Conservation (phyloP, 179 eudicot species). For the Pouteria campechiana region DNA sequence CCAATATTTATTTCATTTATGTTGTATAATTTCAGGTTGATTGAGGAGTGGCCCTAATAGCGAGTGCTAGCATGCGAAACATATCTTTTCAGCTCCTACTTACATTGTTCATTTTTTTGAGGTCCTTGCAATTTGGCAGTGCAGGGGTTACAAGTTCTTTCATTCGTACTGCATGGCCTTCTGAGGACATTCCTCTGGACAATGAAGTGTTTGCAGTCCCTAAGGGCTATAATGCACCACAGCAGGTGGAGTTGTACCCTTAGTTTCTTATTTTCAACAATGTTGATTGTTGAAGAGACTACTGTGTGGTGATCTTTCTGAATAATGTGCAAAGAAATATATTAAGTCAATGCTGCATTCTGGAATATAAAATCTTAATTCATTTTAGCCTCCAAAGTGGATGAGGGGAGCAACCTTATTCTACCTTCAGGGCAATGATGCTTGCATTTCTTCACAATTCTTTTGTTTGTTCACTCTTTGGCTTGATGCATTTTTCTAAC, state of each 20-base stretch:
- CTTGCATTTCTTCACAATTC: too few relatives aligned
- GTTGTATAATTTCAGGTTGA: too few relatives aligned
- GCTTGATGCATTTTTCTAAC: too few relatives aligned
- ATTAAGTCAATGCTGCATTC: too few relatives aligned
- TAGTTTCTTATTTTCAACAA: not conserved
- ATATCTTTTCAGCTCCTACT: slow-evolving; percentile 26
- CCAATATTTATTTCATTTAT: too few relatives aligned
- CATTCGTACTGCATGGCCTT: slow-evolving; percentile 70
- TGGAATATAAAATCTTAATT: too few relatives aligned
- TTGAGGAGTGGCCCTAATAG: slow-evolving; percentile 2
- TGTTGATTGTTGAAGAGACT: not conserved
- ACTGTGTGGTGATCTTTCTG: not conserved
- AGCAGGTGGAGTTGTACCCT: slow-evolving; percentile 68
- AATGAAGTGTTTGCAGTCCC: slow-evolving; percentile 68
- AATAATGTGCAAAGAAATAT: too few relatives aligned
- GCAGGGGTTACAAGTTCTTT: slow-evolving; percentile 74
- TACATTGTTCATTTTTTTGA: slow-evolving; percentile 28
- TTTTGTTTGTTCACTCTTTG: too few relatives aligned
- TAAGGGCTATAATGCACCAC: slow-evolving; percentile 83
- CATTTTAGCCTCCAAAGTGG: too few relatives aligned
- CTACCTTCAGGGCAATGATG: too few relatives aligned
- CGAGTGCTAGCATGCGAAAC: too few relatives aligned
- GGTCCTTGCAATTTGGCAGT: slow-evolving; percentile 28
- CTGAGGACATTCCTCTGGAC: slow-evolving; percentile 78
- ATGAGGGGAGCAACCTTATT: too few relatives aligned